phyloP scores from a whole-genome alignment of 192 early-diverging fungal genomes.

The Linnemannia schmuckeri region DNA sequence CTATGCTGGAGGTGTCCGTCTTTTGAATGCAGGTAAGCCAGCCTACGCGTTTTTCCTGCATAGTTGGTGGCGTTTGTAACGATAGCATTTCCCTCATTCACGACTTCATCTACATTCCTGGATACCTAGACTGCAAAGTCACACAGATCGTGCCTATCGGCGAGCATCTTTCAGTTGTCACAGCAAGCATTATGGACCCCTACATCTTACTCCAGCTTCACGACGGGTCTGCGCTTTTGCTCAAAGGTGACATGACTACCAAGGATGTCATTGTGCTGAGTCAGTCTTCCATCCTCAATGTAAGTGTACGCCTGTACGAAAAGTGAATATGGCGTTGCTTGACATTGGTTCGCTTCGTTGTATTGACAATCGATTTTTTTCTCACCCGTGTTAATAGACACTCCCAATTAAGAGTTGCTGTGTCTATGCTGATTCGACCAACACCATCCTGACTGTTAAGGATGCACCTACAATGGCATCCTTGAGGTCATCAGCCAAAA shows the following conservation, averaged over 20 bases:
- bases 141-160: conserved; percentile 65
- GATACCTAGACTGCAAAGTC: conserved; percentile 62
- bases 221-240: conserved; percentile 71
- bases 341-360: neutral
- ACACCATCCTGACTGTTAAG: conserved; percentile 37
- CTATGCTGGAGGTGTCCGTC: conserved; percentile 75
- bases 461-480: conserved; percentile 52
- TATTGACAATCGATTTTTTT: neutral
- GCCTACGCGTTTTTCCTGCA: neutral
- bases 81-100: neutral
- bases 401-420: conserved; percentile 50
- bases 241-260: conserved; percentile 68
- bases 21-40: conserved; percentile 76
- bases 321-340: neutral
- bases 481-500: conserved; percentile 19
- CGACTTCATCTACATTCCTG: neutral
- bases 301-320: conserved; percentile 11
- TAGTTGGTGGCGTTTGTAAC: neutral
- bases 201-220: conserved; percentile 82
- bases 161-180: conserved; percentile 68
- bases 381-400: conserved; percentile 5
- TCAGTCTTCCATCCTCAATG: conserved; percentile 60
- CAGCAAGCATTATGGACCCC: conserved; percentile 83
- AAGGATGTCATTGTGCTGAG: conserved; percentile 55
- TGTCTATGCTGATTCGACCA: conserved; percentile 38